Conservation (phyloP, 768 basidiomycete genomes). For the Leccinum imitatum region DNA sequence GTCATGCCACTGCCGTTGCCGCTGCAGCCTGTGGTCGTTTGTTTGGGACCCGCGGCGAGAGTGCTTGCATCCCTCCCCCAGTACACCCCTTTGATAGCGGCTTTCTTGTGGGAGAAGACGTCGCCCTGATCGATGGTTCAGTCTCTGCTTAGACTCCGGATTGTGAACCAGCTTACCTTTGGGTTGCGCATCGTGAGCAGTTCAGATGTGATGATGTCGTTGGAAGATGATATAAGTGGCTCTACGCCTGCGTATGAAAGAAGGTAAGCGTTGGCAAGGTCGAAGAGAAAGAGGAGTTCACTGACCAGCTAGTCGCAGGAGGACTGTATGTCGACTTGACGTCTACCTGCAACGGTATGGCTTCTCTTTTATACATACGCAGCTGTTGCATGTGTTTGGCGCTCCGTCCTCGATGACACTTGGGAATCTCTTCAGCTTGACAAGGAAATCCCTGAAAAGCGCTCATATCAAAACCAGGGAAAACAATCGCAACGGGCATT, state of each 20-base stretch:
- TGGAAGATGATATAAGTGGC: background rate
- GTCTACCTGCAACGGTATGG: background rate
- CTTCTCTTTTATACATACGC: conserved; percentile 16
- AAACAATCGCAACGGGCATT: background rate
- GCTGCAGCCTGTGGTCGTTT: background rate
- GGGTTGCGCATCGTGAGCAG: conserved; percentile 9
- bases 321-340: conserved; percentile 2
- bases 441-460: background rate
- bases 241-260: conserved; percentile 6
- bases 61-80: background rate
- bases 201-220: background rate
- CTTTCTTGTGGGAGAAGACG: background rate
- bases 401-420: background rate
- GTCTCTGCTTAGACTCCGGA: background rate
- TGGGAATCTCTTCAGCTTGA: background rate
- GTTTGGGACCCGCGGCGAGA: background rate
- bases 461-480: background rate
- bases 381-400: background rate
- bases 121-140: conserved; percentile 10
- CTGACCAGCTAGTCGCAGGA: conserved; percentile 7
- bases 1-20: too few relatives aligned
- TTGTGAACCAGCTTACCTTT: conserved; percentile 5
- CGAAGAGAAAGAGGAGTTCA: background rate
- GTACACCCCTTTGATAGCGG: conserved; percentile 16
- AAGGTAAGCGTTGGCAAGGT: background rate